These are phyloP conservation scores for Gaeumannomyces sp. DNA, from an alignment of 2,329 filamentous ascomycete species.

Conservation along the genomic window DNA sequence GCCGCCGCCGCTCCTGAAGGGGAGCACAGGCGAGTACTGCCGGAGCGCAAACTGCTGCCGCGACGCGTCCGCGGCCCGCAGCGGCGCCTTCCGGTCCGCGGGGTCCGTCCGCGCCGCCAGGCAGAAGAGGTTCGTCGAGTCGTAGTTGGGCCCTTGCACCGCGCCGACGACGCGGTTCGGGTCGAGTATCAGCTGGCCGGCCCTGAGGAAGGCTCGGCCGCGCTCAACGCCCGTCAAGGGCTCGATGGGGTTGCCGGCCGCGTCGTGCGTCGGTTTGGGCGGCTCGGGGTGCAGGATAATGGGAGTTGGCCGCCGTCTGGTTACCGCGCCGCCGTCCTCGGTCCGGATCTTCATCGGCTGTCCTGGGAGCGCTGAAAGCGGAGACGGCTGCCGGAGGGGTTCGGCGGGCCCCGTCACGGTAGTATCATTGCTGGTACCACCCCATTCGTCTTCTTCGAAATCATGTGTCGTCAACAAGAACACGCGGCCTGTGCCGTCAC, in stretches of 20 bases:
- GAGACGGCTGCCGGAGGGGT: neutral
- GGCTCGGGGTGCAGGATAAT: constrained; percentile 47
- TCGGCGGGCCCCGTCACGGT: neutral
- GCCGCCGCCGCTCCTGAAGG: neutral
- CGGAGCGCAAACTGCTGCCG: constrained; percentile 31
- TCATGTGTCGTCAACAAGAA: constrained; percentile 47
- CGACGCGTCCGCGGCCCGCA: constrained; percentile 37
- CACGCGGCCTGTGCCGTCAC: constrained; percentile 55
- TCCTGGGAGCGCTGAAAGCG: constrained; percentile 13
- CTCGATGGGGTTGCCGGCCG: constrained; percentile 16
- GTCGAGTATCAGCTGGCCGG: constrained; percentile 34
- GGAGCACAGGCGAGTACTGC: constrained; percentile 6
- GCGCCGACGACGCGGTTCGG: constrained; percentile 44
- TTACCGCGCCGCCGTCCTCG: constrained; percentile 18
- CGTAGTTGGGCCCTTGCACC: constrained; percentile 50
- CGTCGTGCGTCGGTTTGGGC: constrained; percentile 28
- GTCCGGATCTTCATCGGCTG: constrained; percentile 5
- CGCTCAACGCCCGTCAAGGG: constrained; percentile 21
- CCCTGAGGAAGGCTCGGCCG: constrained; percentile 29
- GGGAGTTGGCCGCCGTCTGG: constrained; percentile 38
- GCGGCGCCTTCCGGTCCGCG: constrained; percentile 32
- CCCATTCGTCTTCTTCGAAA: constrained; percentile 28
- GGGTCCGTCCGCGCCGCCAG: constrained; percentile 41
- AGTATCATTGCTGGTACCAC: constrained; percentile 13
- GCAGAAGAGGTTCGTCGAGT: constrained; percentile 38